These are phyloP conservation scores for Thymus quinquecostatus DNA, from an alignment of 257 asterid genomes.

Conservation along the genomic window DNA sequence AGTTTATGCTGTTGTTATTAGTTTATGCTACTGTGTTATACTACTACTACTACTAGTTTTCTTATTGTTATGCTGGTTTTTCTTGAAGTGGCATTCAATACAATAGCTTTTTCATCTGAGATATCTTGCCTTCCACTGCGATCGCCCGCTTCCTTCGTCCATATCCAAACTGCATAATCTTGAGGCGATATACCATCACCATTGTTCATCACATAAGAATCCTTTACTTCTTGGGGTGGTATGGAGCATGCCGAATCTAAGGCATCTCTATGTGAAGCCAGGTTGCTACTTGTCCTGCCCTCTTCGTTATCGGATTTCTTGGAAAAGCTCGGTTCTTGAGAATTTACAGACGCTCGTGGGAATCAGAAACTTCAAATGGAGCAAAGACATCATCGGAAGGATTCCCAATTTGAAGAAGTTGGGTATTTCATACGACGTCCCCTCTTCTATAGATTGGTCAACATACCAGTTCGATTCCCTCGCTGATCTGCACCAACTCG, in stretches of 20 bases:
- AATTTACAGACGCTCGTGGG: slow-evolving; percentile 30
- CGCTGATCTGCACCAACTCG: slow-evolving; percentile 18
- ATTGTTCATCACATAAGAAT: background rate
- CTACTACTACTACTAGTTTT: too few species aligned
- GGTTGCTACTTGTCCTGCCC: background rate
- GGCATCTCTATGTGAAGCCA: too few species aligned
- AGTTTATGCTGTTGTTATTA: too few species aligned
- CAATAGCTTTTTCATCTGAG: too few species aligned
- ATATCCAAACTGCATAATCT: slow-evolving; percentile 31
- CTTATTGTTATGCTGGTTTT: too few species aligned
- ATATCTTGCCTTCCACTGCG: slow-evolving; percentile 19
- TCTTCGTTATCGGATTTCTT: too few species aligned
- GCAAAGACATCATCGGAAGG: background rate
- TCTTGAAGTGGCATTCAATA: too few species aligned
- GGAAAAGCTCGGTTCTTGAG: slow-evolving; percentile 21
- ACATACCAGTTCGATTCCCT: slow-evolving; percentile 17
- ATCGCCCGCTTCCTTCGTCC: slow-evolving; percentile 6
- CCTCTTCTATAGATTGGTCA: background rate
- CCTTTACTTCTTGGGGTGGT: slow-evolving; percentile 1
- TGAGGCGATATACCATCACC: slow-evolving; percentile 4
- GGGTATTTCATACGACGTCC: slow-evolving; percentile 9
- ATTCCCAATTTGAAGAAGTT: slow-evolving; percentile 20
- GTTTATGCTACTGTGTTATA: too few species aligned
- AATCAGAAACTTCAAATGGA: background rate
- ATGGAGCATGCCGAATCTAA: slow-evolving; percentile 22